Evolutionary conservation across 441 rosid species (phyloP), one percentile per base, ranked within the genome.

Genomic region (Adansonia rubrostipa): DNA sequence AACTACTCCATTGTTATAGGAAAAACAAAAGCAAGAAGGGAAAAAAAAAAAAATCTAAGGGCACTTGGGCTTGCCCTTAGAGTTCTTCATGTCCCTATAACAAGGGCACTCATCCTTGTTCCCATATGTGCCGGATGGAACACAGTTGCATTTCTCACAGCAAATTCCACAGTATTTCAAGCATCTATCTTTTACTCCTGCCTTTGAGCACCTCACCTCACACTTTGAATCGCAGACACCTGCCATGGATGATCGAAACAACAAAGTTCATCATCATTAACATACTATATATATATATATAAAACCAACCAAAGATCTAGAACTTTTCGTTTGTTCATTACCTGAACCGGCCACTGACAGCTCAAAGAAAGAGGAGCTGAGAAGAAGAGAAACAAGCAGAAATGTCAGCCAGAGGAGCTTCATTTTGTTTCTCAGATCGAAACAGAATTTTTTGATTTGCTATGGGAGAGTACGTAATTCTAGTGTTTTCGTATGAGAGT

Each of bases 101-200:
- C 94, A 90, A 72, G 90, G 81, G 79, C 94, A 90, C 74, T 90
- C 85, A 48, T 89, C 42, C 81, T 89, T 90, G 86, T 90, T 81
- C 8, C 91, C 92, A 17, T 77, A 85, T 48, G 94, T 90, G 5
- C 91, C 92, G 7, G 90, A 85, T 17, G 94, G 94, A 51, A 90
- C 94, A 65, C 94, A 90, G 28, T 82, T 33, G 83, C 94, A 90
- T 33, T 89, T 82, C 67, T 75, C 72, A 73, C 94, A 91, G 81
- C 94, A 91, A 36, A 89, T 84, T 44, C 82, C 81, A 78, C 94
- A 90, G 79, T 87, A 89, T 83, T 87, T 89, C 64, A 90, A 22
- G 86, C 92, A 91, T 74, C 88, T 54, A 73, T 91, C 87, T 68
- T 71, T 70, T 73, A 71, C 6, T 50, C 88, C 91, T 0, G 91